These are phyloP conservation scores for Nannochloropsis oceanica DNA, from an alignment of 108 stramenopile species.

Conservation along the genomic window DNA sequence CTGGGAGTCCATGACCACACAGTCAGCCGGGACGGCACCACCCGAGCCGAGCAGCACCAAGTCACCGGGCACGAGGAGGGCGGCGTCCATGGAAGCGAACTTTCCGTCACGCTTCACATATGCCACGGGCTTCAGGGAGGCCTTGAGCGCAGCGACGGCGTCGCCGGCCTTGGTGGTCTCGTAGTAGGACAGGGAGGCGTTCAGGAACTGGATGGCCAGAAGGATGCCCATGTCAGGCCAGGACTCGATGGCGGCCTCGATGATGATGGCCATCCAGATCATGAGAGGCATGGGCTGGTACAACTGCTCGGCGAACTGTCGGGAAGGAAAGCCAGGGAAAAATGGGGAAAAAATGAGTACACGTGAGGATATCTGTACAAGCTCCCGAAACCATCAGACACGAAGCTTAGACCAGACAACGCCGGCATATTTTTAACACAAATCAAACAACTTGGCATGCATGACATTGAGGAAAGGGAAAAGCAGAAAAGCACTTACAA, in stretches of 20 bases:
- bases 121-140: slow-evolving; percentile 48
- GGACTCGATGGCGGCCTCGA: slow-evolving; percentile 39
- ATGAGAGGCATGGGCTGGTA: slow-evolving; percentile 61
- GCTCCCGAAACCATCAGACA: too few relatives aligned
- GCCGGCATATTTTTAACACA: not conserved
- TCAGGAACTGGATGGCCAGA: slow-evolving; percentile 41
- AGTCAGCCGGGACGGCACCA: slow-evolving; percentile 20
- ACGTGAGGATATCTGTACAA: not conserved
- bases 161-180: too few relatives aligned
- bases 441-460: not conserved
- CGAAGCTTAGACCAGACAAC: not conserved
- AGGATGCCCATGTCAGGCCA: slow-evolving; percentile 44
- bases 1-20: not conserved
- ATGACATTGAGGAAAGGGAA: not conserved
- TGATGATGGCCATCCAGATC: slow-evolving; percentile 48
- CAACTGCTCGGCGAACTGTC: slow-evolving; percentile 42
- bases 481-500: not conserved
- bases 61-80: slow-evolving; percentile 22
- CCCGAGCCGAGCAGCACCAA: slow-evolving; percentile 20
- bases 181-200: slow-evolving; percentile 43
- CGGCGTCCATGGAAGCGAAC: slow-evolving; percentile 2
- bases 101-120: slow-evolving; percentile 48
- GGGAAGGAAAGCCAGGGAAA: not conserved
- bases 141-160: slow-evolving; percentile 56
- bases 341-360: not conserved